Evolutionary conservation across 805 yeast genomes (phyloP), one percentile per base, ranked within the genome.

Genomic region (Tetrapisispora namnaoensis): DNA sequence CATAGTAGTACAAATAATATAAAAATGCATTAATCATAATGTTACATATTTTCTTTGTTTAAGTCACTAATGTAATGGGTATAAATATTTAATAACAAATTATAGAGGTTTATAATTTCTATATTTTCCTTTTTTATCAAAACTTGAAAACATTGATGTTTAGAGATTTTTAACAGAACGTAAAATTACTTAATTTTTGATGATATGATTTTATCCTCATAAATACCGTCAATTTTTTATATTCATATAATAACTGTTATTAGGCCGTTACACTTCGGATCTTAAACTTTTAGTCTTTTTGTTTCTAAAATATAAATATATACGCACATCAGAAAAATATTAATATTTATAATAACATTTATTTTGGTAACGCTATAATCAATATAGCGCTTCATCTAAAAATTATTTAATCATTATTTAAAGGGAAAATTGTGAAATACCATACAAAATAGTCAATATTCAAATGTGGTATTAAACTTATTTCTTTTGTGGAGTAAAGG

Each of bases 401-500:
- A 32, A 32, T 32, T 32, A 32, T 32, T 32, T 32, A 32, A 14
- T 32, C 35, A 32, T 32, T 32, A 32, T 14, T 32, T 32, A 32
- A 32, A 32, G n/a, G 35, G n/a, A 32, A 32, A 13, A 30, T 10
- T 30, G 18, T 18, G 9, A 30, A 30, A 30, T 42, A 20, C 4
- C 44, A 42, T 40, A 13, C 10, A 42, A 30, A 32, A 42, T 42
- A 42, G 21, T 42, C 44, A 42, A 42, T 42, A 42, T 20, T 32
- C 28, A 30, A 32, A 5, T 40, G 27, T 27, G 38, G 10, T 38
- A 14, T 20, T 28, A 28, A 17, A 42, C 18, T 32, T 42, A 42
- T 44, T 44, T 36, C 32, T 32, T 39, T 28, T 10, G 17, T 32
- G 43, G 44, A 32, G 44, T 17, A 11, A 42, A 37, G 22, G 40